Evolutionary conservation across 2,329 filamentous ascomycete species (phyloP).

Genomic region (Zasmidium angulare): DNA sequence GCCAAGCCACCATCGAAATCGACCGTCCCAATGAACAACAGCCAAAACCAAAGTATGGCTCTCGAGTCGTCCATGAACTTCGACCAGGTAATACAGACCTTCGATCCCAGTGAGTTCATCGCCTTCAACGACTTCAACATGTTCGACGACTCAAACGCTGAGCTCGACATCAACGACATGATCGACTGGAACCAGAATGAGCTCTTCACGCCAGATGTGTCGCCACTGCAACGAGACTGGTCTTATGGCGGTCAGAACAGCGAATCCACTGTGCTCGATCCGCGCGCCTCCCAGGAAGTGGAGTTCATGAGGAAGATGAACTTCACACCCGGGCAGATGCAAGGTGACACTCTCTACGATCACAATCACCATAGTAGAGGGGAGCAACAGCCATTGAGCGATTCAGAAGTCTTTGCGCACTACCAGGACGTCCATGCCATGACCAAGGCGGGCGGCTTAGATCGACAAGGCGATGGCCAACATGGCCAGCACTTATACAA

Average conservation of each 20-base stretch:
- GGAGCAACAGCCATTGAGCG: not conserved
- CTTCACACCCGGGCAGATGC: not conserved
- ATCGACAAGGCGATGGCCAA: not conserved
- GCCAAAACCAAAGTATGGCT: not conserved
- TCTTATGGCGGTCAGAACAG: constrained; percentile 1
- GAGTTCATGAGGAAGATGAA: not conserved
- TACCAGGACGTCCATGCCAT: not conserved
- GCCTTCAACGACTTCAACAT: constrained; percentile 30
- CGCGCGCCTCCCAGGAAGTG: not conserved
- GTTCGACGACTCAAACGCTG: constrained; percentile 25
- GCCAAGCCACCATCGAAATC: constrained; percentile 6
- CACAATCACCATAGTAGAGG: constrained; percentile 1
- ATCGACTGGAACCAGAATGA: constrained; percentile 12
- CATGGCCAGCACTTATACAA: not conserved
- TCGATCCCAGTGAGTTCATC: constrained; percentile 12
- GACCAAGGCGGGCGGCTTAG: not conserved
- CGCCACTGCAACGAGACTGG: constrained; percentile 8
- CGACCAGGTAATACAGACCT: constrained; percentile 16
- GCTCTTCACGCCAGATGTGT: constrained; percentile 14
- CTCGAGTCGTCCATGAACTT: constrained; percentile 1
- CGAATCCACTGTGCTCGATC: constrained; percentile 1
- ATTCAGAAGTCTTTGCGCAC: not conserved
- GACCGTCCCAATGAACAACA: not conserved
- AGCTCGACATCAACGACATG: constrained; percentile 23
- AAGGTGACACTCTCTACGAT: not conserved